Evolutionary conservation across 2,329 filamentous ascomycete genomes (phyloP), one percentile per base, ranked within the genome.

Genomic region (Calonectria naviculata): DNA sequence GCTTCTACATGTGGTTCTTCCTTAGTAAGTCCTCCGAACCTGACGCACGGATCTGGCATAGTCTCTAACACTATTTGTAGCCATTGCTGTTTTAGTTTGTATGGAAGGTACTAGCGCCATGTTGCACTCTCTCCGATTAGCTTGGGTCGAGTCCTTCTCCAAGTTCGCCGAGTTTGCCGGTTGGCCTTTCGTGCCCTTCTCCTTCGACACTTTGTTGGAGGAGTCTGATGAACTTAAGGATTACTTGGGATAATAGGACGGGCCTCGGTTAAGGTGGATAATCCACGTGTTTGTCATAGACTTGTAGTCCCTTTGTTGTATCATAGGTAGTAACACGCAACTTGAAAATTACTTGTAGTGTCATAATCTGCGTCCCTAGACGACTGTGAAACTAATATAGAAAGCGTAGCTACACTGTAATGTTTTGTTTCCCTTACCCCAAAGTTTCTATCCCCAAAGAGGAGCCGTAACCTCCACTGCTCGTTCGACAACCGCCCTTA

Each of bases 81-180:
- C 84, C 31, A 85, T 86, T 75, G 84, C 84, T 73, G 89, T 98
- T 75, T 87, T 98, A 69, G 96, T 97, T 77, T 91, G 97, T 78
- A 98, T 98, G 95, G 95, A 98, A 83, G 95, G 95, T 75, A 98
- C 96, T 36, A 96, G 93, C 84, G 95, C 95, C 78, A 98, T 98
- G 95, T 88, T 97, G 85, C 95, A 98, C 86, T 94, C 93, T 71
- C 89, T 98, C 77, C 91, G 95, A 88, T 87, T 98, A 80, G 95
- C 97, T 78, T 98, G 95, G 95, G 95, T 98, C 73, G 96, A 98
- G 84, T 96, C 95, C 21, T 98, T 98, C 91, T 97, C 94, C 85
- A 98, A 98, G 87, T 96, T 97, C 87, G 97, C 97, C 84, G 92
- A 97, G 81, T 97, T 97, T 80, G 93, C 94, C 71, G 95, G 95